phyloP scores from a whole-genome alignment of 2,329 filamentous ascomycete species.

The Aspergillus felis region DNA sequence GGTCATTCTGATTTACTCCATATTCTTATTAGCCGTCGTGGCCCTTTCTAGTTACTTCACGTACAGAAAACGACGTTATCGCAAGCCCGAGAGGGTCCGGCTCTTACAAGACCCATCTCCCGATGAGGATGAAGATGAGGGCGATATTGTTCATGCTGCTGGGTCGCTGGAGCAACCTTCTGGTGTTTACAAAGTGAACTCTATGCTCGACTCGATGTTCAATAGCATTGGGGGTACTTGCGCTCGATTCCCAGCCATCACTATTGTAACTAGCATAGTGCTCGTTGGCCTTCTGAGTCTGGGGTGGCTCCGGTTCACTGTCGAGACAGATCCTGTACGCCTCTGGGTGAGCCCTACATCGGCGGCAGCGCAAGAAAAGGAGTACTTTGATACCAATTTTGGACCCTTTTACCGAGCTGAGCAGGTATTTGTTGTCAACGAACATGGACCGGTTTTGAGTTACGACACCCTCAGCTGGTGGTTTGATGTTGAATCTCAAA shows the following conservation, averaged over 20 bases:
- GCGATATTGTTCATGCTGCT: slow-evolving; percentile 71
- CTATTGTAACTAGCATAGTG: slow-evolving; percentile 71
- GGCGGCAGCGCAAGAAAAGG: slow-evolving; percentile 84
- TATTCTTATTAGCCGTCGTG: slow-evolving; percentile 65
- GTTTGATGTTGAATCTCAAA: slow-evolving; percentile 80
- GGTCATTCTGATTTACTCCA: slow-evolving; percentile 79
- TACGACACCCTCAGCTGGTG: slow-evolving; percentile 91
- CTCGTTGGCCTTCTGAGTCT: slow-evolving; percentile 75
- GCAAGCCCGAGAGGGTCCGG: slow-evolving; percentile 76
- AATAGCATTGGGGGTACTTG: slow-evolving; percentile 74
- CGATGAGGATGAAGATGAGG: slow-evolving; percentile 93
- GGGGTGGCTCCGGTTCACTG: slow-evolving; percentile 82
- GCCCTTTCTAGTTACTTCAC: slow-evolving; percentile 70
- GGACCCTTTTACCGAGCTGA: slow-evolving; percentile 94
- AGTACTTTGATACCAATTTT: slow-evolving; percentile 88
- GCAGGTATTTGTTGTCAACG: slow-evolving; percentile 90
- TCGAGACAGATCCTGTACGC: slow-evolving; percentile 85
- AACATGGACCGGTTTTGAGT: slow-evolving; percentile 75
- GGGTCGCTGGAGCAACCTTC: slow-evolving; percentile 76
- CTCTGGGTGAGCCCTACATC: slow-evolving; percentile 97
- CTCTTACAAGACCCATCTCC: slow-evolving; percentile 78
- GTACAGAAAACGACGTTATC: slow-evolving; percentile 68
- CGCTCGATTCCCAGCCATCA: slow-evolving; percentile 78
- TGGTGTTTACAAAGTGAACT: slow-evolving; percentile 78
- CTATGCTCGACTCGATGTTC: slow-evolving; percentile 74